Conservation (phyloP, 495 filamentous ascomycete species). For the Podospora comata region DNA sequence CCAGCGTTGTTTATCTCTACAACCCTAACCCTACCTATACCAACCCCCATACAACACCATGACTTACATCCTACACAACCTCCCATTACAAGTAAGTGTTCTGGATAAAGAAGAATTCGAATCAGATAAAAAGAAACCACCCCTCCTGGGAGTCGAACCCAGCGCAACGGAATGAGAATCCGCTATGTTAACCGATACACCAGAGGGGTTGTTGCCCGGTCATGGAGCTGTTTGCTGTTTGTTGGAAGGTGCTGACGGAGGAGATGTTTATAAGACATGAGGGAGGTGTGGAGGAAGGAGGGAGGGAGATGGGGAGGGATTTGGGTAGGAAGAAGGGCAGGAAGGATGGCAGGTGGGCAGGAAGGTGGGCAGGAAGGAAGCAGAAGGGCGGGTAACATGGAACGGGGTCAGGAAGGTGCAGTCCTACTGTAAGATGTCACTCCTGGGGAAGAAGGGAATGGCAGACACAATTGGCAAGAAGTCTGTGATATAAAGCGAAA, state of each 20-base stretch:
- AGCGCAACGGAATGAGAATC: slow-evolving; percentile 16
- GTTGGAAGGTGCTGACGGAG: slow-evolving; percentile 4
- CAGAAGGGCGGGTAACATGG: no score
- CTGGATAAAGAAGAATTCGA: background rate
- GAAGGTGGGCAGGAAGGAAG: background rate
- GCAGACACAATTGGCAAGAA: background rate
- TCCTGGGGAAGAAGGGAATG: background rate
- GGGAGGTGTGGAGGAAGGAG: background rate
- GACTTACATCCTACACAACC: no score
- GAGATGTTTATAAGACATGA: background rate
- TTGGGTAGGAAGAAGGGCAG: background rate
- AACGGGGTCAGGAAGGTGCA: background rate
- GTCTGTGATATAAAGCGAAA: background rate
- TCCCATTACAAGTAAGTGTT: no score
- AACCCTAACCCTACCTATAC: no score
- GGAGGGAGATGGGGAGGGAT: background rate
- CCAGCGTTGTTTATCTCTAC: no score
- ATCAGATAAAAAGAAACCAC: background rate
- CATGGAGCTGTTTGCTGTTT: background rate
- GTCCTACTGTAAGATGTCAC: background rate
- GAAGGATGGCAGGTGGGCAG: background rate
- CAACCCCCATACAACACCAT: no score
- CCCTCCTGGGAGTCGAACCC: slow-evolving; percentile 13
- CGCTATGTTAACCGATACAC: slow-evolving; percentile 16
- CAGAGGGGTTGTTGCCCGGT: background rate